Evolutionary conservation across 805 yeast genomes (phyloP).

Genomic region (Metschnikowia gruessii): DNA sequence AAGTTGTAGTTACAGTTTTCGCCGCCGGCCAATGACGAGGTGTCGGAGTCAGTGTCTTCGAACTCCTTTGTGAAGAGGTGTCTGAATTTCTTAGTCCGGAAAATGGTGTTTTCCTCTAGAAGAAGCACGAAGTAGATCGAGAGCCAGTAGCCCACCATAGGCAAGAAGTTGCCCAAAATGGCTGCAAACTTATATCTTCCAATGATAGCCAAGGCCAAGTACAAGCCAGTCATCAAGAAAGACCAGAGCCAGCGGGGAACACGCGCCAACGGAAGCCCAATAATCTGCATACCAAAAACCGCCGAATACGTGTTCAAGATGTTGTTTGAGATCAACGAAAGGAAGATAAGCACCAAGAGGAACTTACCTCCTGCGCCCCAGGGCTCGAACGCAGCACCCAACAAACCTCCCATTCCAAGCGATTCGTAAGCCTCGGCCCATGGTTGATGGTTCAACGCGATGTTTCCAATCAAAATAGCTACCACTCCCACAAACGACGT

Average conservation of each 20-base stretch:
- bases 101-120: constrained; percentile 68
- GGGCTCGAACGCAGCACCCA: constrained; percentile 58
- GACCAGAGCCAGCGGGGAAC: constrained; percentile 81
- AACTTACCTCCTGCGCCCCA: constrained; percentile 85
- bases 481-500: constrained; percentile 71
- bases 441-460: constrained; percentile 53
- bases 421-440: constrained; percentile 57
- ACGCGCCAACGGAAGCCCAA: constrained; percentile 50
- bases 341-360: constrained; percentile 61
- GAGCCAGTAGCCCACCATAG: constrained; percentile 92
- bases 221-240: constrained; percentile 57
- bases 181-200: constrained; percentile 72
- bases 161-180: constrained; percentile 76
- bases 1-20: constrained; percentile 19
- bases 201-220: constrained; percentile 67
- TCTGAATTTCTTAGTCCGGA: constrained; percentile 48
- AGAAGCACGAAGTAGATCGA: constrained; percentile 73
- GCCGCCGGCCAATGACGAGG: constrained; percentile 10
- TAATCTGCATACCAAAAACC: constrained; percentile 72
- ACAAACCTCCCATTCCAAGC: constrained; percentile 73
- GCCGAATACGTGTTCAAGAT: constrained; percentile 79
- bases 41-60: constrained; percentile 17
- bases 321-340: constrained; percentile 79
- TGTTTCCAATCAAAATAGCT: constrained; percentile 69
- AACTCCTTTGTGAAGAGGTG: constrained; percentile 35